Base-by-base conservation (phyloP, 805 yeast species). In the Saccharomycopsis vini region DNA sequence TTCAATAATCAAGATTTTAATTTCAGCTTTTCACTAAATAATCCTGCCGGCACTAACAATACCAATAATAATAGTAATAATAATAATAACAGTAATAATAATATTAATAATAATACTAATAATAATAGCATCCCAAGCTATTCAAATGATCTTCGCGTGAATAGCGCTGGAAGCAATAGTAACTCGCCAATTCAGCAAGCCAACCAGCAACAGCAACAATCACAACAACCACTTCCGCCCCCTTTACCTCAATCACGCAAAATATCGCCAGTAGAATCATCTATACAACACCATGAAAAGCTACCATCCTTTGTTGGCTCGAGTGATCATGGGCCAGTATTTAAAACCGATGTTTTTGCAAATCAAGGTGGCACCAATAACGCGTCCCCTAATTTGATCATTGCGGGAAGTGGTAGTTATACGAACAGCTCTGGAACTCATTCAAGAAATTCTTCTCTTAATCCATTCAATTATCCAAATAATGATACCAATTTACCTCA, bases 341-440 rank as follows among this genome's bases (percentile, higher is more conserved):
- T 47, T 21, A 47, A 47, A 23, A 47, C 50, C 10, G 50, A 47
- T 9, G 44, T 47, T 15, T 47, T 47, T 21, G 20, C 39, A n/a
- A 36, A 28, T 36, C 39, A 37, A 15, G 40, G 40, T 13, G n/a
- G n/a, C n/a, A n/a, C n/a, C n/a, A n/a, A n/a, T n/a, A n/a, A n/a
- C n/a, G n/a, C n/a, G n/a, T n/a, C n/a, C n/a, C n/a, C n/a, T n/a
- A n/a, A n/a, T n/a, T n/a, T n/a, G n/a, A n/a, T n/a, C n/a, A 6
- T 15, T 9, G 34, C 34, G 10, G 34, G 34, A 9, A 7, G 10
- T 7, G 29, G 29, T 24, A 12, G 29, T 24, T 6, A 7, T 7
- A 24, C 29, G 7, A 30, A n/a, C 16, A 30, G n/a, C n/a, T 34
- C 39, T 26, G 28, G 36, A 13, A 39, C 24, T 26, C 44, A 36